A percentile compares a stretch with the other conserved stretches of the same genome.
These are phyloP conservation scores for Leishmania major DNA, from an alignment of 208 protist species.

Conservation along the genomic window DNA sequence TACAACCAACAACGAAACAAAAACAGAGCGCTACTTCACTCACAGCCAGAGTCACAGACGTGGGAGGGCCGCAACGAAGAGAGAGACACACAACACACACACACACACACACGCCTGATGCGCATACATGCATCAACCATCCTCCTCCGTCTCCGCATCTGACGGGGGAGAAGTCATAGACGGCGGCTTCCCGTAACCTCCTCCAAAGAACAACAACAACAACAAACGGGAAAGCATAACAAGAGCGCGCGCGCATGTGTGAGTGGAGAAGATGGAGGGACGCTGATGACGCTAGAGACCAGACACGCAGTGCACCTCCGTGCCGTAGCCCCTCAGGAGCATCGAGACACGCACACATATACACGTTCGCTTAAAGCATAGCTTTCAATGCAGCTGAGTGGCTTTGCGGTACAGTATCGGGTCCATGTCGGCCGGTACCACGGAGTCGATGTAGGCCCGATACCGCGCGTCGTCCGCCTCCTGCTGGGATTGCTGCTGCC, in stretches of 20 bases:
- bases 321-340: background rate
- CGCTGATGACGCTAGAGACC: background rate
- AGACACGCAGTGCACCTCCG: background rate
- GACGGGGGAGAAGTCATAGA: background rate
- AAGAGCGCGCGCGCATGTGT: background rate
- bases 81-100: background rate
- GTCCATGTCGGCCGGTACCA: conserved; percentile 69
- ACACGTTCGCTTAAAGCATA: background rate
- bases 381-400: conserved; percentile 32
- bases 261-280: conserved; percentile 1
- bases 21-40: background rate
- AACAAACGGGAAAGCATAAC: background rate
- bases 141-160: background rate
- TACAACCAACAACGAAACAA: background rate
- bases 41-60: background rate
- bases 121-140: background rate
- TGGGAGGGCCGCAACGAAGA: background rate
- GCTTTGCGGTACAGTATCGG: conserved; percentile 54
- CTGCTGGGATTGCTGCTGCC: conserved; percentile 34
- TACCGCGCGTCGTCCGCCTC: conserved; percentile 64
- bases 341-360: background rate
- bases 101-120: background rate
- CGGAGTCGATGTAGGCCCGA: conserved; percentile 58
- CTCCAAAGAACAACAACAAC: background rate
- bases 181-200: background rate